Evolutionary conservation across 2,329 filamentous ascomycete species (phyloP).

Genomic region (Rachicladosporium sp.): DNA sequence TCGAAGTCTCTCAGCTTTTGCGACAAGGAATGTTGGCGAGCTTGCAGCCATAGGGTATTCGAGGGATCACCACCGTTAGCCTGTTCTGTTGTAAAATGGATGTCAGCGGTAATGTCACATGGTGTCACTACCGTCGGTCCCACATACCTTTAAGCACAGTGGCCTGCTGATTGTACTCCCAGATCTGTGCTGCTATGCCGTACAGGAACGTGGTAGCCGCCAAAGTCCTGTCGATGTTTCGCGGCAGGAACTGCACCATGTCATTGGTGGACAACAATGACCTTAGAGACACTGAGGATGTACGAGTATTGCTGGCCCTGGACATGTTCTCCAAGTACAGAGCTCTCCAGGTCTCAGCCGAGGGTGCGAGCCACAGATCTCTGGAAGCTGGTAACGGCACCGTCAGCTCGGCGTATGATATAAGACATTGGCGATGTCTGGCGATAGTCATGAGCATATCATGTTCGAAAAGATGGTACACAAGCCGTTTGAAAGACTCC

Average conservation of each 20-base stretch:
- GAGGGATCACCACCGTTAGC: constrained; percentile 7
- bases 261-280: constrained; percentile 6
- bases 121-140: too few species aligned
- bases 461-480: constrained; percentile 13
- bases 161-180: constrained; percentile 11
- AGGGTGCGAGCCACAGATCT: constrained; percentile 10
- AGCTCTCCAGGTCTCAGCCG: constrained; percentile 9
- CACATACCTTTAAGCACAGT: neutral
- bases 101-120: too few species aligned
- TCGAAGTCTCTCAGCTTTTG: constrained; percentile 6
- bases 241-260: constrained; percentile 5
- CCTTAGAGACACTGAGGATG: neutral
- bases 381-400: constrained; percentile 10
- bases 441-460: constrained; percentile 11
- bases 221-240: constrained; percentile 6
- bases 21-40: constrained; percentile 7
- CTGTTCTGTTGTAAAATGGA: neutral
- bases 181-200: constrained; percentile 10
- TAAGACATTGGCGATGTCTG: constrained; percentile 11
- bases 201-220: constrained; percentile 7
- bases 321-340: constrained; percentile 3
- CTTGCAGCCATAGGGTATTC: constrained; percentile 12
- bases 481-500: constrained; percentile 12
- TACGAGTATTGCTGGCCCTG: too few species aligned
- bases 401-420: constrained; percentile 11